Base-by-base conservation (phyloP, 257 asterid species). In the Ajuga chamaepitys region DNA sequence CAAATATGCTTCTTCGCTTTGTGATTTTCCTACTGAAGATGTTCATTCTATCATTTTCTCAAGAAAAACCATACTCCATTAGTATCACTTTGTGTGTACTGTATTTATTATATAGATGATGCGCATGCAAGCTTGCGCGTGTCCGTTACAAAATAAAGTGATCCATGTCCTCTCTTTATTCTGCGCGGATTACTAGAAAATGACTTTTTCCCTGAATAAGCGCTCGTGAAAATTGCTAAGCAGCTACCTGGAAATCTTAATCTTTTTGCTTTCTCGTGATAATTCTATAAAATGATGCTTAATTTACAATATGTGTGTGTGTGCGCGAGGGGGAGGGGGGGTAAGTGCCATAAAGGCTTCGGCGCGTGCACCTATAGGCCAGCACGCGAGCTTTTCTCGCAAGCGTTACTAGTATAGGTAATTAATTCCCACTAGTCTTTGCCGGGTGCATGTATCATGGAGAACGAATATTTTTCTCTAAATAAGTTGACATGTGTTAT, bases 121-220 rank as follows among this genome's bases (percentile, higher is more conserved):
- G 66, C n/a, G 58, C 75, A 68, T 68, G 58, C 64, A 48, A 62
- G 68, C 51, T 56, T 45, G 75, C 61, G 75, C 58, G 68, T 22
- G 56, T 74, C 16, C 67, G 54, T 74, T 74, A 55, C 75, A 62
- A 68, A 60, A 54, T 68, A 38, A 38, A 30, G 67, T 40, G 58
- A 66, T 51, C 61, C 25, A 20, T 53, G 32, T 25, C 38, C 44
- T 5, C 54, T 34, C 11, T 47, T 22, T n/a, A 5, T 45, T 65
- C 38, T 32, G 59, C 66, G 21, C 25, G 24, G 60, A 60, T 67
- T 2, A 65, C 34, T 22, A 68, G 38, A 24, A 57, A 56, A 18
- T 14, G 62, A 12, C 40, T 64, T 64, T 66, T 46, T 53, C 32
- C 62, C 67, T 8, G 55, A 71, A 63, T 56, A 46, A 28, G 72